These are phyloP conservation scores for Serendipita indica DNA, from an alignment of 768 basidiomycete species.

Conservation along the genomic window DNA sequence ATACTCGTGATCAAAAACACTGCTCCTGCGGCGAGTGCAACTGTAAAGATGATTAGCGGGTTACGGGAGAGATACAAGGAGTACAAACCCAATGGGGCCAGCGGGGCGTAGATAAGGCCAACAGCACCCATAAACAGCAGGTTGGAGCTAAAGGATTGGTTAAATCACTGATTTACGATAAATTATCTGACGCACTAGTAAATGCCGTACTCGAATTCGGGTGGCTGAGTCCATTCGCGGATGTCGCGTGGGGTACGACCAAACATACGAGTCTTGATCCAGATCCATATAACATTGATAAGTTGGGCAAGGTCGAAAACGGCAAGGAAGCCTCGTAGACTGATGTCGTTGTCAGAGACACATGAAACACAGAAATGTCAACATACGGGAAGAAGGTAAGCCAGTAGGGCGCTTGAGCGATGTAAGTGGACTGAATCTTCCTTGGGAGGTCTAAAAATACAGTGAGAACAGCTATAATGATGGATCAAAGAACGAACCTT, in stretches of 20 bases:
- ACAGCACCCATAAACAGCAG: conserved; percentile 87
- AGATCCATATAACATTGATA: conserved; percentile 72
- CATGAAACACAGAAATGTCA: background rate
- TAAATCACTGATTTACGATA: background rate
- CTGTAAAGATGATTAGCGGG: too few species aligned
- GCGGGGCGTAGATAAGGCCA: conserved; percentile 82
- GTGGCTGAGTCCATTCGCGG: conserved; percentile 79
- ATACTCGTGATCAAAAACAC: conserved; percentile 63
- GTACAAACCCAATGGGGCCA: conserved; percentile 89
- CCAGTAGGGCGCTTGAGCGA: conserved; percentile 86
- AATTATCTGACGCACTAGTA: conserved; percentile 46
- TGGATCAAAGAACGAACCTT: conserved; percentile 23
- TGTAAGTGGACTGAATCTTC: conserved; percentile 73
- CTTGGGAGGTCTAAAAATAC: conserved; percentile 42
- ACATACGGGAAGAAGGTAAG: conserved; percentile 87
- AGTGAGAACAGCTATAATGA: background rate
- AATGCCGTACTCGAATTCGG: conserved; percentile 74
- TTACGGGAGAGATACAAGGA: too few species aligned
- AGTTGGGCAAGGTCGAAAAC: conserved; percentile 95
- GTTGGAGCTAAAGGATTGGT: background rate
- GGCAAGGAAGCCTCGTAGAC: conserved; percentile 84
- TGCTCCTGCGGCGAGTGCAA: conserved; percentile 62
- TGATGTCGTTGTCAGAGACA: conserved; percentile 19
- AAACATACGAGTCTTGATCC: conserved; percentile 69
- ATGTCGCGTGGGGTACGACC: conserved; percentile 85